A percentile compares a stretch with the other conserved stretches of the same genome.
phyloP scores from a whole-genome alignment of 1,139 yeast species.

The Magnusiomyces tetraspermus region DNA sequence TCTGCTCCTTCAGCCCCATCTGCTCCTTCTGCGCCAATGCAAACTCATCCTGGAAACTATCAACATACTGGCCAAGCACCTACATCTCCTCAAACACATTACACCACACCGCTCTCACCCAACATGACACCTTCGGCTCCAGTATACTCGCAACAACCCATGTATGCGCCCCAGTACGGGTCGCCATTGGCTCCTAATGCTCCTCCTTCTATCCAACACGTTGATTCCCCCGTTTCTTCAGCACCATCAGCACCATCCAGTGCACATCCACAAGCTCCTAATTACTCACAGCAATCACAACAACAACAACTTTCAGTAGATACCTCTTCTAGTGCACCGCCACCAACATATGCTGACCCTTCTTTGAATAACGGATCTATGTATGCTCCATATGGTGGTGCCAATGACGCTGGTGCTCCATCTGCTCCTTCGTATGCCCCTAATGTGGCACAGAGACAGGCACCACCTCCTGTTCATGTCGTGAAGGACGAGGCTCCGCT shows the following conservation, averaged over 20 bases:
- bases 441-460: neutral
- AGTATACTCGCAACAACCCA: slow-evolving; percentile 22
- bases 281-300: neutral
- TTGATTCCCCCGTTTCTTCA: slow-evolving; percentile 27
- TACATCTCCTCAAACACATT: slow-evolving; percentile 27
- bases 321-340: neutral
- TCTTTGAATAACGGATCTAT: neutral
- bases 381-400: neutral
- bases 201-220: too few relatives aligned
- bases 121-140: slow-evolving; percentile 33
- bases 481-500: slow-evolving; percentile 1
- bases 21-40: slow-evolving; percentile 22
- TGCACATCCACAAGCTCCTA: slow-evolving; percentile 30
- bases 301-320: neutral
- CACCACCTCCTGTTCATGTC: neutral
- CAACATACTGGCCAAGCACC: slow-evolving; percentile 21
- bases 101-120: slow-evolving; percentile 30
- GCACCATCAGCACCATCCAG: slow-evolving; percentile 23
- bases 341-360: neutral
- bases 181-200: neutral
- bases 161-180: neutral
- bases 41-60: slow-evolving; percentile 22
- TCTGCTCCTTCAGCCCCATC: slow-evolving; percentile 16
- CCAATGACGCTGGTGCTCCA: neutral
- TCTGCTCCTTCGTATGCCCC: neutral